Conservation (phyloP, 2,329 filamentous ascomycete species). For the Penicillium sp. region DNA sequence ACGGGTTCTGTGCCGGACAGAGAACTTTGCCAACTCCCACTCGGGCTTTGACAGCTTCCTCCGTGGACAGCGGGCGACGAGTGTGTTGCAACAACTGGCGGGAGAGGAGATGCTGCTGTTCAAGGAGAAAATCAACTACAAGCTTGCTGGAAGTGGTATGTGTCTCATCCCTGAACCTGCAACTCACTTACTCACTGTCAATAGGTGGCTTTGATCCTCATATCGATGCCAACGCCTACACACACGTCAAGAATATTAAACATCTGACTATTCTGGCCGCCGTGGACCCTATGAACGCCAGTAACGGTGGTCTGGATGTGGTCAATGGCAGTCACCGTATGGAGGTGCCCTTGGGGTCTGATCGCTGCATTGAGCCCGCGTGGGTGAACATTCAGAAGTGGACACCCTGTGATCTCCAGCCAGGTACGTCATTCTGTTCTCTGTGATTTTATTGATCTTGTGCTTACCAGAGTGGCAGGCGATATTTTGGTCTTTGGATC, state of each 20-base stretch:
- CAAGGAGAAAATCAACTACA: constrained; percentile 50
- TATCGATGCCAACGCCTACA: constrained; percentile 46
- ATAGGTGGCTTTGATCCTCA: constrained; percentile 43
- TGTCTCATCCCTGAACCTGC: not conserved
- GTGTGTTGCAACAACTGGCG: constrained; percentile 36
- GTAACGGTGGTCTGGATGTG: constrained; percentile 45
- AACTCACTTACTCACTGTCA: too few species aligned
- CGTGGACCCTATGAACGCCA: constrained; percentile 39
- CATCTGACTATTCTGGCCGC: constrained; percentile 45
- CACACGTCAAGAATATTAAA: constrained; percentile 45
- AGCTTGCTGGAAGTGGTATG: constrained; percentile 42
- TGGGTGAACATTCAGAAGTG: constrained; percentile 41
- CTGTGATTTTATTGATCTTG: fast-evolving
- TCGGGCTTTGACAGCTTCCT: constrained; percentile 39
- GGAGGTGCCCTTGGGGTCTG: constrained; percentile 36
- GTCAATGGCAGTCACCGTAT: constrained; percentile 43
- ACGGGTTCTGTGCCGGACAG: constrained; percentile 35
- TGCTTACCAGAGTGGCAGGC: constrained; percentile 19
- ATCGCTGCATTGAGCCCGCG: constrained; percentile 37
- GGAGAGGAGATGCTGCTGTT: constrained; percentile 45
- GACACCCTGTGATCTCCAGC: constrained; percentile 36
- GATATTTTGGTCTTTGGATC: constrained; percentile 44
- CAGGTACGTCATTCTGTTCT: constrained; percentile 27
- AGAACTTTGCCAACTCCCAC: constrained; percentile 38
- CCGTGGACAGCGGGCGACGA: constrained; percentile 33